Evolutionary conservation across 2,329 filamentous ascomycete genomes (phyloP).

Genomic region (Fusarium sp.): DNA sequence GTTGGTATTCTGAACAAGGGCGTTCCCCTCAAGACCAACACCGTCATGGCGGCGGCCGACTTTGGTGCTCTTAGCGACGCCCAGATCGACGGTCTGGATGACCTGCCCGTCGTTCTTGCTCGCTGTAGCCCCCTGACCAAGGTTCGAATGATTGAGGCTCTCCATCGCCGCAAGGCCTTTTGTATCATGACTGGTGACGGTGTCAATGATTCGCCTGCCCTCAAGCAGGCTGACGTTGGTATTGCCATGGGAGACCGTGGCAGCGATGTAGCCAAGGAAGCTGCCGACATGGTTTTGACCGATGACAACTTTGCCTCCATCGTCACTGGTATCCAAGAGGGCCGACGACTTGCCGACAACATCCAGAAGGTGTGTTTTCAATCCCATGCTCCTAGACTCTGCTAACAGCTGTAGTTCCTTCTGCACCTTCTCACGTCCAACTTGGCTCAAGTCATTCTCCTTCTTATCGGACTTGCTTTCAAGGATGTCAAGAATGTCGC

Average conservation of each 20-base stretch:
- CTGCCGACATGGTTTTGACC: conserved; percentile 87
- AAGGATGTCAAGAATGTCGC: conserved; percentile 69
- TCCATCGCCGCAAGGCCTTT: conserved; percentile 75
- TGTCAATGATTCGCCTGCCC: conserved; percentile 79
- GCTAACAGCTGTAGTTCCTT: conserved; percentile 59
- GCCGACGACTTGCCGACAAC: conserved; percentile 77
- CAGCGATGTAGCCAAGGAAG: conserved; percentile 82
- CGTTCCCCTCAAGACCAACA: conserved; percentile 52
- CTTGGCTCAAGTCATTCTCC: conserved; percentile 75
- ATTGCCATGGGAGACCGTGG: conserved; percentile 81
- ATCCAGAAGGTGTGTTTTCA: conserved; percentile 72
- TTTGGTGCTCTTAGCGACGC: conserved; percentile 73
- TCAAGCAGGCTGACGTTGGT: conserved; percentile 79
- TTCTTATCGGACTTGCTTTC: conserved; percentile 77
- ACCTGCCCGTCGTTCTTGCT: conserved; percentile 75
- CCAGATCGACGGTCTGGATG: conserved; percentile 71
- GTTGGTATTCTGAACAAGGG: conserved; percentile 68
- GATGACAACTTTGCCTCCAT: conserved; percentile 91
- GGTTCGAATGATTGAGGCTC: conserved; percentile 81
- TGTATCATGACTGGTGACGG: conserved; percentile 82
- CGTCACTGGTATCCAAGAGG: conserved; percentile 78
- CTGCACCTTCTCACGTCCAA: conserved; percentile 77
- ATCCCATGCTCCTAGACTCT: not conserved
- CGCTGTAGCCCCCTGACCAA: conserved; percentile 78
- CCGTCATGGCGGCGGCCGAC: conserved; percentile 71